Percentiles rank a stretch among this genome's conserved stretches.
These are phyloP conservation scores for Nidula microcarpa DNA, from an alignment of 768 basidiomycete genomes.

Conservation along the genomic window DNA sequence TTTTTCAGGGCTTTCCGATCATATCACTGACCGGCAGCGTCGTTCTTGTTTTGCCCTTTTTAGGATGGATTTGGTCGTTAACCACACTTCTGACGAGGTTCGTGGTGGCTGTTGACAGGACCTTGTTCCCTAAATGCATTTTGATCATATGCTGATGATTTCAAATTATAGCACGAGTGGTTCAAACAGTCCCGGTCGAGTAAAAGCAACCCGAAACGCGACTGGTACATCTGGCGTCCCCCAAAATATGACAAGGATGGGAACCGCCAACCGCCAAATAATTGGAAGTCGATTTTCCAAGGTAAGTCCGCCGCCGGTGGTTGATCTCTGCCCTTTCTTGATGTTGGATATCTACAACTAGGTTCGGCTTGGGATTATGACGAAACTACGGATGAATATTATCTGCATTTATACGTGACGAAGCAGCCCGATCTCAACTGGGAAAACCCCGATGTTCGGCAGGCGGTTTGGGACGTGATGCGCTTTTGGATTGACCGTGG, in stretches of 20 bases:
- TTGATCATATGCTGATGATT: not conserved
- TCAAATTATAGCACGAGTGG: constrained; percentile 57
- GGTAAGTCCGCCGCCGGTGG: constrained; percentile 24
- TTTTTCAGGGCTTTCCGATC: not conserved
- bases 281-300: constrained; percentile 69
- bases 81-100: constrained; percentile 69
- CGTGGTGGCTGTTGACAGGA: not conserved
- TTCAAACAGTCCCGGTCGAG: constrained; percentile 54
- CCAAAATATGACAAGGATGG: constrained; percentile 51
- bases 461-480: constrained; percentile 63
- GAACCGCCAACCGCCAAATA: constrained; percentile 61
- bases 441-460: constrained; percentile 61
- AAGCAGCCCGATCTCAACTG: constrained; percentile 80
- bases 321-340: not conserved
- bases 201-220: constrained; percentile 55
- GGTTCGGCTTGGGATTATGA: constrained; percentile 74
- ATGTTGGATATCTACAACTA: constrained; percentile 12
- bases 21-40: not conserved
- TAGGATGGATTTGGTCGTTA: constrained; percentile 78
- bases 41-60: not conserved
- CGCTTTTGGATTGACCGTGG: constrained; percentile 73
- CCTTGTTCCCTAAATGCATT: not conserved
- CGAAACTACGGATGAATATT: constrained; percentile 61
- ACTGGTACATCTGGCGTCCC: constrained; percentile 78
- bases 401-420: constrained; percentile 62